A percentile compares a stretch with the other conserved stretches of the same genome.
These are phyloP conservation scores for Daldinia vernicosa DNA, from an alignment of 495 filamentous ascomycete genomes.

Conservation along the genomic window DNA sequence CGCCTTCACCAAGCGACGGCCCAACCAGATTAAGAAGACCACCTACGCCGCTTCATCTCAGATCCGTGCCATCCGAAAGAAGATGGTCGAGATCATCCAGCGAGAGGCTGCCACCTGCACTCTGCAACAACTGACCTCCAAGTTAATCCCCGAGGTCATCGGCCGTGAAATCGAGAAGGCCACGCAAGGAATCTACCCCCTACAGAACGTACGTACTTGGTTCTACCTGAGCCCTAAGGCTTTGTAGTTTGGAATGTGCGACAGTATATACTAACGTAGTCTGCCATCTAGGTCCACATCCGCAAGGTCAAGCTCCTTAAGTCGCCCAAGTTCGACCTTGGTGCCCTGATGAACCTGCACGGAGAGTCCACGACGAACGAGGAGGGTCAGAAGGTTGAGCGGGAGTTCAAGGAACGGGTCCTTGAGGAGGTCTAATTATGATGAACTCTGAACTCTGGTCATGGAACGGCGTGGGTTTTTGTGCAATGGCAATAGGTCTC, in stretches of 20 bases:
- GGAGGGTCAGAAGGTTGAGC: slow-evolving; percentile 96
- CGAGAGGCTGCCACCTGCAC: slow-evolving; percentile 94
- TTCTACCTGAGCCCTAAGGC: not conserved
- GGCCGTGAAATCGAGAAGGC: slow-evolving; percentile 99
- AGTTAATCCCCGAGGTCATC: slow-evolving; percentile 99
- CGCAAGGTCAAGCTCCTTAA: slow-evolving; percentile 99
- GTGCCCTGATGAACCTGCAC: slow-evolving; percentile 91
- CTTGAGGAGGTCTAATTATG: slow-evolving; percentile 86
- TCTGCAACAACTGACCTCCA: slow-evolving; percentile 91
- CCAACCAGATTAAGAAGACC: slow-evolving; percentile 99
- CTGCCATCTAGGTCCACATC: slow-evolving; percentile 83
- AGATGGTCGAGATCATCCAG: slow-evolving; percentile 99
- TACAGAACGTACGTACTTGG: slow-evolving; percentile 84
- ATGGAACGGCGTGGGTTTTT: slow-evolving; percentile 60
- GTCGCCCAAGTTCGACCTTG: slow-evolving; percentile 97
- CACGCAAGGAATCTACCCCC: slow-evolving; percentile 98
- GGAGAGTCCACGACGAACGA: slow-evolving; percentile 97
- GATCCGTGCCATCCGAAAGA: slow-evolving; percentile 96
- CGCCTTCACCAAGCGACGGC: slow-evolving; percentile 97
- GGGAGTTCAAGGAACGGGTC: slow-evolving; percentile 98
- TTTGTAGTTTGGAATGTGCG: slow-evolving; percentile 13
- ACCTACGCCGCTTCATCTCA: slow-evolving; percentile 96
- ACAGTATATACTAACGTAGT: slow-evolving; percentile 31
- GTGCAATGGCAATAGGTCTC: slow-evolving; percentile 62
- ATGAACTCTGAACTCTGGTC: slow-evolving; percentile 48